Conservation (phyloP, 257 asterid species). For the Nicotiana attenuata region DNA sequence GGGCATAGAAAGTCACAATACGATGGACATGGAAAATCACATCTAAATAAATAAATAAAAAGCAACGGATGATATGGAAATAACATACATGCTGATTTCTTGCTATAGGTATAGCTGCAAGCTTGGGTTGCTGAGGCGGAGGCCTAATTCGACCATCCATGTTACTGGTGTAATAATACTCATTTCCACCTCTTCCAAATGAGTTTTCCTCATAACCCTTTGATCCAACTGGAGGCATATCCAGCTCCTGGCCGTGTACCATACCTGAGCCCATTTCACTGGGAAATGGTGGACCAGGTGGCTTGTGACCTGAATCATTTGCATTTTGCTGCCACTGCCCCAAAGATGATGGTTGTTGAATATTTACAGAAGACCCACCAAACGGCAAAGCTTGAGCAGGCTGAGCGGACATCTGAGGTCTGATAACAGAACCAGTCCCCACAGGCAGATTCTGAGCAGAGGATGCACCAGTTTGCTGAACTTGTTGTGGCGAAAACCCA, state of each 20-base stretch:
- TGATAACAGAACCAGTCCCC: slow-evolving; percentile 34
- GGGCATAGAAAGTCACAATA: not conserved
- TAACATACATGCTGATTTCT: slow-evolving; percentile 68
- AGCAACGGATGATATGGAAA: slow-evolving; percentile 3
- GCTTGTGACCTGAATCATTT: slow-evolving; percentile 38
- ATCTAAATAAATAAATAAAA: not conserved
- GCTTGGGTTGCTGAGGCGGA: slow-evolving; percentile 59
- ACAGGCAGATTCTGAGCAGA: slow-evolving; percentile 39
- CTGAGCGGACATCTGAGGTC: slow-evolving; percentile 38
- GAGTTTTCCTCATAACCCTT: slow-evolving; percentile 65
- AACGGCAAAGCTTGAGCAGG: slow-evolving; percentile 42
- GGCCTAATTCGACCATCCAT: slow-evolving; percentile 46
- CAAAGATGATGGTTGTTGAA: slow-evolving; percentile 47
- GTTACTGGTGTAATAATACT: slow-evolving; percentile 37
- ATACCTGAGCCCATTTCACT: slow-evolving; percentile 54
- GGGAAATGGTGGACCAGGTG: slow-evolving; percentile 53
- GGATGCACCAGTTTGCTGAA: slow-evolving; percentile 46
- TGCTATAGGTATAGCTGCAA: slow-evolving; percentile 67
- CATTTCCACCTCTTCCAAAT: slow-evolving; percentile 57
- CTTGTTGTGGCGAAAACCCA: slow-evolving; percentile 56
- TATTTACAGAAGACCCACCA: slow-evolving; percentile 40
- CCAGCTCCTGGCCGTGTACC: slow-evolving; percentile 56
- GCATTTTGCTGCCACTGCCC: slow-evolving; percentile 43
- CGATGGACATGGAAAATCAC: not conserved
- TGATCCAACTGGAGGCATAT: slow-evolving; percentile 43